Evolutionary conservation across 306 rosid species (phyloP), one percentile per base, ranked within the genome.

Genomic region (Lablab purpureus): DNA sequence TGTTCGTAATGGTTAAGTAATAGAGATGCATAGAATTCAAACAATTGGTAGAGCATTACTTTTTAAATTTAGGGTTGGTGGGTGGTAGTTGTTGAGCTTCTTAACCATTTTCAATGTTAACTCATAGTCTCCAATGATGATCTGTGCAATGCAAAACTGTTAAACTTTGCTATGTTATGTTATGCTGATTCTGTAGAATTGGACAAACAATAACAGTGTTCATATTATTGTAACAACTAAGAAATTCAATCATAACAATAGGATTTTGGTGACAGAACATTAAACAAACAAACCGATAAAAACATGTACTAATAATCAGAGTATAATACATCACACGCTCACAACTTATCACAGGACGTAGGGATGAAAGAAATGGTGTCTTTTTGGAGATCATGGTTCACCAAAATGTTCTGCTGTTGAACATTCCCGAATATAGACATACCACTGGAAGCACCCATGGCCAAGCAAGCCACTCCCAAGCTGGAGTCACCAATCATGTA

Each of bases 361-460:
- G 87, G 83, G 0, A 75, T 7, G 19, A 88, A 88, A 8, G 89
- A 66, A 60, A 88, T 28, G 27, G 86, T 83, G 12, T 81, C 77
- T 43, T 75, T 79, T n/a, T 45, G 30, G 52, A 88, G 85, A 63
- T 88, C 89, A 88, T 88, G 87, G 68, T 54, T 73, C 14, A 88
- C 88, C 91, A 88, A 47, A 41, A 85, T 60, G 49, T 88, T 88
- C 76, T 88, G 89, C 75, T 88, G 91, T 41, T 88, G 91, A 60
- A 85, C 28, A 32, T 88, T 88, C 0, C 91, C 99, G 41, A 92
- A 84, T 4, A 94, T 90, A 0, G 97, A 92, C 93, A 94, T 83
- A 0, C 89, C 95, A 10, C 75, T 78, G 0, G 89, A 77, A 51
- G 89, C 70, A 46, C 92, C 99, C 85, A 92, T 80, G n/a, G 97